phyloP scores from a whole-genome alignment of 495 filamentous ascomycete genomes.

The Tuber indicum region DNA sequence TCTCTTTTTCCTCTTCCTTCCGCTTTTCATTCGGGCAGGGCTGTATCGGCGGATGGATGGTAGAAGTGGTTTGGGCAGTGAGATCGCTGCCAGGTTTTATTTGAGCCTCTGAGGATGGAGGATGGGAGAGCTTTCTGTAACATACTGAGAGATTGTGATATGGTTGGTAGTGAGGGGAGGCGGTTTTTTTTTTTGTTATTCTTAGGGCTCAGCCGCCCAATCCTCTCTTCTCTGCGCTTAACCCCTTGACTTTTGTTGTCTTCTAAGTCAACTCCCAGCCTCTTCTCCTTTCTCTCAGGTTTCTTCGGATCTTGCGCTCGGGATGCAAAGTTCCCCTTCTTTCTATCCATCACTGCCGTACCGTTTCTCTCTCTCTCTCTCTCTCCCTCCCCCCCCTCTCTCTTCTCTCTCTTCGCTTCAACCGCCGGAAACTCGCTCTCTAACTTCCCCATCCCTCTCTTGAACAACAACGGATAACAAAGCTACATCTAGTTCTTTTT shows the following conservation, averaged over 20 bases:
- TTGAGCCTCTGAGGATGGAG: neutral
- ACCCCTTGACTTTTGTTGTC: neutral
- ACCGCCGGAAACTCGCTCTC: neutral
- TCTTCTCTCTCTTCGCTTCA: neutral
- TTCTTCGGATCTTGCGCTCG: neutral
- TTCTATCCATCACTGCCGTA: neutral
- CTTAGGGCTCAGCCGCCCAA: neutral
- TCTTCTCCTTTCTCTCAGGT: neutral
- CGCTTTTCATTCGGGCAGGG: neutral
- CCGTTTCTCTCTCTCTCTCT: neutral
- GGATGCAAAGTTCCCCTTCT: neutral
- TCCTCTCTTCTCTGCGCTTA: neutral
- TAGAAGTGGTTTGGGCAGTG: neutral
- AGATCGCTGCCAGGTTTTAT: neutral
- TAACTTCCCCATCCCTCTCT: conserved; percentile 2
- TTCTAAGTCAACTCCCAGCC: neutral
- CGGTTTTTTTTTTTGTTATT: neutral
- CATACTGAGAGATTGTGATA: neutral
- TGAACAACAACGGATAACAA: neutral
- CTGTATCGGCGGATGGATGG: neutral
- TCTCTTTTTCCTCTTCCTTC: neutral
- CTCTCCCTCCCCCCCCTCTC: neutral
- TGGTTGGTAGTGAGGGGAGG: neutral
- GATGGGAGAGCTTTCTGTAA: neutral
- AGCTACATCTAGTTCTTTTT: neutral